Evolutionary conservation across 805 yeast species (phyloP).

Genomic region (Jamesozyma rosinii): DNA sequence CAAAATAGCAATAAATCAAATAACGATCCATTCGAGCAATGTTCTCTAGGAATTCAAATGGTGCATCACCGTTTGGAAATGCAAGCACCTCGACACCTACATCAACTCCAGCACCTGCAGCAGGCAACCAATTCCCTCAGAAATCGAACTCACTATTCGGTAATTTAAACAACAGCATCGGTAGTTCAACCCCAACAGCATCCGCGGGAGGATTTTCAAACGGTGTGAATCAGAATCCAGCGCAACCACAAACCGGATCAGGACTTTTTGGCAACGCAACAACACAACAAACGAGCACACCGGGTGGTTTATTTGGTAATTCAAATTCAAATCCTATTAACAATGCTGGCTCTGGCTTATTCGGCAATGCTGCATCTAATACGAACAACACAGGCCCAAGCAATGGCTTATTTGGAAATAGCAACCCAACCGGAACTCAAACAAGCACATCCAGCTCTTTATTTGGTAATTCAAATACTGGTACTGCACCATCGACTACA

Average conservation of each 20-base stretch:
- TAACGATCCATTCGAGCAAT: background rate
- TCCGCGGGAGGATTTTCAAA: conserved; percentile 25
- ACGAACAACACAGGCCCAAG: conserved; percentile 2
- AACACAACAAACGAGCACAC: conserved; percentile 6
- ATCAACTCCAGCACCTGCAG: conserved; percentile 26
- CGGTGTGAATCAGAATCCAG: conserved; percentile 3
- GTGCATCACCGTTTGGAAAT: conserved; percentile 22
- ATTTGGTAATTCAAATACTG: conserved; percentile 3
- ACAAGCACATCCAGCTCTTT: background rate
- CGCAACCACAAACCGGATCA: conserved; percentile 3
- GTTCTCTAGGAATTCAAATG: conserved; percentile 13
- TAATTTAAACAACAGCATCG: conserved; percentile 11
- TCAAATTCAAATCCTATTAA: conserved; percentile 2
- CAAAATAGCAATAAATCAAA: background rate
- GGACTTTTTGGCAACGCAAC: conserved; percentile 21
- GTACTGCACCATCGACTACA: background rate
- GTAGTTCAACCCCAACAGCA: conserved; percentile 24
- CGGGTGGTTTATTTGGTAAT: conserved; percentile 13
- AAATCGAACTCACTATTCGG: conserved; percentile 22
- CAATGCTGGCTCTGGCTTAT: conserved; percentile 7
- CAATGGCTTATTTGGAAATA: conserved; percentile 13
- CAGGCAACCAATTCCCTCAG: conserved; percentile 15
- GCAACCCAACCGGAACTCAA: background rate
- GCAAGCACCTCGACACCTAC: conserved; percentile 28
- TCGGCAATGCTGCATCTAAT: conserved; percentile 7